Percentiles rank a stretch among this genome's conserved stretches.
Evolutionary conservation across 2,329 filamentous ascomycete genomes (phyloP).

Genomic region (Sarocladiaceae sp.): DNA sequence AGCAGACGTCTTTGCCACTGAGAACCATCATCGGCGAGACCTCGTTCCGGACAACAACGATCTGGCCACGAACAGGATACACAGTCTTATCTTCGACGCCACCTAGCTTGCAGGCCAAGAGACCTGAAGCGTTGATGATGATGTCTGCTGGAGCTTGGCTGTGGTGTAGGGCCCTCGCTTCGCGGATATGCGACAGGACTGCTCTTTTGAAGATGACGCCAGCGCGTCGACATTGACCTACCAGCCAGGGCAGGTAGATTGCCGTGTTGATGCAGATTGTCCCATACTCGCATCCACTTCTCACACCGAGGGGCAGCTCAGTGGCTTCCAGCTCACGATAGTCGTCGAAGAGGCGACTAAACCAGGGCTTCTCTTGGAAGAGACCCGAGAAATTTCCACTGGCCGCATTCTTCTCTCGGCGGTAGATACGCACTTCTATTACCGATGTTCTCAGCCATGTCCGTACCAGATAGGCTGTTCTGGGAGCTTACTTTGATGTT

Average conservation of each 20-base stretch:
- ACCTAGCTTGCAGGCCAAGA: conserved; percentile 70
- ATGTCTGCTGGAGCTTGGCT: conserved; percentile 58
- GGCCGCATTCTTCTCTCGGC: conserved; percentile 58
- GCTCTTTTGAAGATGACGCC: conserved; percentile 66
- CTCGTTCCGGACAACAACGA: conserved; percentile 78
- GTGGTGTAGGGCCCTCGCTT: conserved; percentile 53
- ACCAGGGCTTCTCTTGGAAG: conserved; percentile 55
- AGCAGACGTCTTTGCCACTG: conserved; percentile 74
- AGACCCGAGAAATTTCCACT: conserved; percentile 38
- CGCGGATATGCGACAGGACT: conserved; percentile 63
- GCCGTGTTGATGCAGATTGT: conserved; percentile 90
- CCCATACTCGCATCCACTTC: conserved; percentile 71
- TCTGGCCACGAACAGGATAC: conserved; percentile 75
- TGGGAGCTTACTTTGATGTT: conserved; percentile 64
- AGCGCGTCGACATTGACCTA: conserved; percentile 71
- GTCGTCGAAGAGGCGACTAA: conserved; percentile 65
- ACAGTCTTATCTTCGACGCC: conserved; percentile 75
- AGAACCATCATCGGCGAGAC: conserved; percentile 65
- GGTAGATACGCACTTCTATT: conserved; percentile 43
- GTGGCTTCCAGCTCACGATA: conserved; percentile 57
- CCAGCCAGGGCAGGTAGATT: conserved; percentile 81
- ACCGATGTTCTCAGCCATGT: background rate
- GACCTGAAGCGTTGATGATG: conserved; percentile 84
- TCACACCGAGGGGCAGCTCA: conserved; percentile 60
- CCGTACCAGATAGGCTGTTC: background rate